A percentile compares a stretch with the other conserved stretches of the same genome.
Conservation (phyloP, 129 eudicot species). For the Sambucus nigra region DNA sequence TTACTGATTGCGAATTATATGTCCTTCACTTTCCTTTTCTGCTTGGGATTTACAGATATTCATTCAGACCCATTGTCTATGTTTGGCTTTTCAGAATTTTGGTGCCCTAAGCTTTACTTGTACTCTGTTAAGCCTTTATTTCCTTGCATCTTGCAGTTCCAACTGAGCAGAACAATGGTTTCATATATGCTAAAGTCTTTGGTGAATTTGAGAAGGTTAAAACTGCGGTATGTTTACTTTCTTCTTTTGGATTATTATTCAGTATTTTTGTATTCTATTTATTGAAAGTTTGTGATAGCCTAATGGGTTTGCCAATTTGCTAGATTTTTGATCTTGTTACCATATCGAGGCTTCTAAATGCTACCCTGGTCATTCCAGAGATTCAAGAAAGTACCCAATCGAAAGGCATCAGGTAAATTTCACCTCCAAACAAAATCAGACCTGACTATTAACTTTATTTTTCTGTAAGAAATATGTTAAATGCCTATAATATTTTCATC, state of each 20-base stretch:
- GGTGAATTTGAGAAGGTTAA: constrained; percentile 94
- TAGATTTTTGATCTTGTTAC: constrained; percentile 94
- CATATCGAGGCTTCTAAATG: constrained; percentile 89
- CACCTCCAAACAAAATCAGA: constrained; percentile 5
- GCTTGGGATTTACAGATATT: not conserved
- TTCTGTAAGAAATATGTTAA: not conserved
- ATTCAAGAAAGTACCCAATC: constrained; percentile 72
- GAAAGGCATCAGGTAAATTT: constrained; percentile 75
- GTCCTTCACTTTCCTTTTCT: constrained; percentile 10
- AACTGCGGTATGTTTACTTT: constrained; percentile 52
- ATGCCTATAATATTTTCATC: not conserved
- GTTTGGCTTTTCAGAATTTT: not conserved
- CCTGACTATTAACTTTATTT: constrained; percentile 14
- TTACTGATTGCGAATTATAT: no score
- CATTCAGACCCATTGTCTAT: not conserved
- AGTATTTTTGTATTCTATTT: constrained; percentile 4
- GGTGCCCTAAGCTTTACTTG: not conserved
- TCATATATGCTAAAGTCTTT: constrained; percentile 77
- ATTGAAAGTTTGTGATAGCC: constrained; percentile 19
- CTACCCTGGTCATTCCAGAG: constrained; percentile 95
- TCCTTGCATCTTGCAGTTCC: constrained; percentile 50
- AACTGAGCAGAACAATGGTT: constrained; percentile 52
- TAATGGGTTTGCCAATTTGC: constrained; percentile 30
- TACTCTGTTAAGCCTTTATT: constrained; percentile 2
- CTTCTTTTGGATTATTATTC: not conserved